Conservation (phyloP, 2,329 filamentous ascomycete genomes). For the Colletotrichum sp. region DNA sequence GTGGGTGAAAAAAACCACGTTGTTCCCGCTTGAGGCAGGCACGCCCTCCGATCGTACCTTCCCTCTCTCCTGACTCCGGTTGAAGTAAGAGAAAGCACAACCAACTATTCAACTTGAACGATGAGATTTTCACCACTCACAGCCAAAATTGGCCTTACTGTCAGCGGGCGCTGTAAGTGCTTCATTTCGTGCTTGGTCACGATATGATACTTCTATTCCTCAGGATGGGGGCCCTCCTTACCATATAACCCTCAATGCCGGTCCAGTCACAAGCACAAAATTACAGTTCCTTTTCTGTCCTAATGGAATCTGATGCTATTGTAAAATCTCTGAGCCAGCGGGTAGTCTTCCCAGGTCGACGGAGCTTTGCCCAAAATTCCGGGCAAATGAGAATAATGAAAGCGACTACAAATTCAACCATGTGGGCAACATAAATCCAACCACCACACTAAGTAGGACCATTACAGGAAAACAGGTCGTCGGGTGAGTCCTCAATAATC, state of each 20-base stretch:
- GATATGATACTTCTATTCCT: not conserved
- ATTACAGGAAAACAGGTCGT: not conserved
- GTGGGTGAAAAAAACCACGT: not conserved
- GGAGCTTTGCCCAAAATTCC: not conserved
- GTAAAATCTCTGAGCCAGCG: not conserved
- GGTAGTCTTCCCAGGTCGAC: not conserved
- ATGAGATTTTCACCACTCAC: accelerated
- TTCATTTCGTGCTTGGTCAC: not conserved
- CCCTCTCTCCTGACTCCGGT: not conserved
- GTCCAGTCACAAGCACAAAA: not conserved
- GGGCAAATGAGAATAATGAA: not conserved
- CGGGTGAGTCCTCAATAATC: not conserved
- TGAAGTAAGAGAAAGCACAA: not conserved
- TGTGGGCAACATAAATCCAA: not conserved
- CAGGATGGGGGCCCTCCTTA: not conserved
- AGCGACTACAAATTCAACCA: not conserved
- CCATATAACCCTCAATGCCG: not conserved
- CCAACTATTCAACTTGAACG: not conserved
- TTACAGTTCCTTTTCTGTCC: not conserved
- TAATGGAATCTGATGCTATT: not conserved
- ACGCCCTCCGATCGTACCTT: not conserved
- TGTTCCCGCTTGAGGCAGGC: not conserved
- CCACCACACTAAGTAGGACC: not conserved
- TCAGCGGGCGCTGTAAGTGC: not conserved
- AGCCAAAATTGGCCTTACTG: not conserved